Percentiles rank a stretch among this genome's conserved stretches.
These are phyloP conservation scores for Lyophyllum decastes DNA, from an alignment of 768 basidiomycete species.

Conservation along the genomic window DNA sequence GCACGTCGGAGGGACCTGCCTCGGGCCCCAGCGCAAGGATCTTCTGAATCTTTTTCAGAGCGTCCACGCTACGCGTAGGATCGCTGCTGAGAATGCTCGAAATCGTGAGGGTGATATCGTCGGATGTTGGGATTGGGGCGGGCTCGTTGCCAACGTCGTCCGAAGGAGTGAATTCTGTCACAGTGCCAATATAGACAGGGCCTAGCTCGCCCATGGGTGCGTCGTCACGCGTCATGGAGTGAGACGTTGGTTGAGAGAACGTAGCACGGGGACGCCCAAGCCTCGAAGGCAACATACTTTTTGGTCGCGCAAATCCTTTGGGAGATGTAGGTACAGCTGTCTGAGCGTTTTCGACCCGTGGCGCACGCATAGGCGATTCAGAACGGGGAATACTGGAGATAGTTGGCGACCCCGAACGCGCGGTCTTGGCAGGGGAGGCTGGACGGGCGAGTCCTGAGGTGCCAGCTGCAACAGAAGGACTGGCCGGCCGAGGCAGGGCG, in stretches of 20 bases:
- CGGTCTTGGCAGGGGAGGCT: conserved; percentile 45
- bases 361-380: conserved; percentile 44
- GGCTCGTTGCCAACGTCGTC: conserved; percentile 25
- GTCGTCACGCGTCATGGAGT: conserved; percentile 28
- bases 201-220: conserved; percentile 12
- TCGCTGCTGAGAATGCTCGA: conserved; percentile 90
- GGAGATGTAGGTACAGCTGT: conserved; percentile 42
- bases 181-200: background rate
- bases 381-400: conserved; percentile 33
- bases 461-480: conserved; percentile 30
- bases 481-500: conserved; percentile 20
- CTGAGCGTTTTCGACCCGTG: conserved; percentile 20
- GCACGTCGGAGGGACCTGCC: conserved; percentile 62
- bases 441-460: conserved; percentile 41
- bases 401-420: conserved; percentile 45
- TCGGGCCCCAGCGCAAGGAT: conserved; percentile 79
- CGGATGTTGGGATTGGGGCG: conserved; percentile 34
- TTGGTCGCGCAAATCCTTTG: conserved; percentile 52
- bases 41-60: conserved; percentile 90
- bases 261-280: conserved; percentile 66
- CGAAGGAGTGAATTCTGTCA: background rate
- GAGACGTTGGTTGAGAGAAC: conserved; percentile 28
- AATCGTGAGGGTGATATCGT: conserved; percentile 79
- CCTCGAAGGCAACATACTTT: conserved; percentile 74
- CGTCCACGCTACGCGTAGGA: conserved; percentile 84